phyloP scores from a whole-genome alignment of 2,329 filamentous ascomycete species.

The Neurospora crassa region DNA sequence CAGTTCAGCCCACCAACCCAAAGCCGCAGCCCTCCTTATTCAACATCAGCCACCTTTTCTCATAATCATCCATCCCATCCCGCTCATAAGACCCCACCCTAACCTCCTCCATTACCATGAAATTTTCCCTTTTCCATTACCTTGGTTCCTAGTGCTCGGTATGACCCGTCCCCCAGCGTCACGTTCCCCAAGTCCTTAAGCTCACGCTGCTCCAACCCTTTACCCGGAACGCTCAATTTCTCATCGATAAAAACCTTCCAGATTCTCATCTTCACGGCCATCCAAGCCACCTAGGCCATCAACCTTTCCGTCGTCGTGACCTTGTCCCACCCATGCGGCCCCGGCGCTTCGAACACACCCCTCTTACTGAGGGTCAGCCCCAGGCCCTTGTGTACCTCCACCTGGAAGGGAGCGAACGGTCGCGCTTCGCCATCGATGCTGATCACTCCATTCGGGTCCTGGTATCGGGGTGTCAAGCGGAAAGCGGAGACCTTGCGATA shows the following conservation, averaged over 20 bases:
- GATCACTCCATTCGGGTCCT: constrained; percentile 64
- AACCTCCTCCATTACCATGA: neutral
- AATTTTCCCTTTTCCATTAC: neutral
- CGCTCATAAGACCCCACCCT: neutral
- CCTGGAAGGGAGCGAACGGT: constrained; percentile 84
- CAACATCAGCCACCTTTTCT: neutral
- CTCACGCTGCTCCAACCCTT: neutral
- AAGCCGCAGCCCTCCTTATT: neutral
- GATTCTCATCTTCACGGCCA: neutral
- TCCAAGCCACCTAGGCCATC: constrained; percentile 12
- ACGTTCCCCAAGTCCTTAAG: neutral
- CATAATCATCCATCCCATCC: neutral
- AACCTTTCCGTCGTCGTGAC: constrained; percentile 21
- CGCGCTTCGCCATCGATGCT: constrained; percentile 88
- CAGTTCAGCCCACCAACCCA: neutral
- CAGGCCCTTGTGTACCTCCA: constrained; percentile 73
- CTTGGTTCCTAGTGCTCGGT: neutral
- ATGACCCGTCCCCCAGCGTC: neutral
- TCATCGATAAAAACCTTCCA: neutral
- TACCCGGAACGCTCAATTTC: neutral
- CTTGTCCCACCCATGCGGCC: constrained; percentile 41
- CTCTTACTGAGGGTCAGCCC: constrained; percentile 76
- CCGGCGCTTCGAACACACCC: constrained; percentile 59
- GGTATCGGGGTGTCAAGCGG: constrained; percentile 66
- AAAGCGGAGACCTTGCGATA: constrained; percentile 86